Percentiles rank a stretch among this genome's conserved stretches.
Conservation (phyloP, 495 filamentous ascomycete genomes). For the Bacidia rubella region DNA sequence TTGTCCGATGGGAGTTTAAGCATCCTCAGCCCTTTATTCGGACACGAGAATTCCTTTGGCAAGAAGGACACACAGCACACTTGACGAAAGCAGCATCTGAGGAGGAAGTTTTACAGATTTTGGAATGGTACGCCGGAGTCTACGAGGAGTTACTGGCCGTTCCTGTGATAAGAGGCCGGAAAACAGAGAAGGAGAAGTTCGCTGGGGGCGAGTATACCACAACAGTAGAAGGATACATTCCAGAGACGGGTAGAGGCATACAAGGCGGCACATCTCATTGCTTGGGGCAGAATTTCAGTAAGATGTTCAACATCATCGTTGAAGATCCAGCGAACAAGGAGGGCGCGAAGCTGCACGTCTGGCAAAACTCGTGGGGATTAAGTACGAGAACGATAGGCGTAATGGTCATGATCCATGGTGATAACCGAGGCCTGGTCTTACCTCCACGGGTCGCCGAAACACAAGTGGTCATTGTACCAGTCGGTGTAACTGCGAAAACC, state of each 20-base stretch:
- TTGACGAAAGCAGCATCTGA: slow-evolving; percentile 62
- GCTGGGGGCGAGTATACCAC: slow-evolving; percentile 92
- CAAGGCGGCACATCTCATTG: slow-evolving; percentile 91
- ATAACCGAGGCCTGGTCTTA: slow-evolving; percentile 85
- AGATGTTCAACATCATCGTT: slow-evolving; percentile 95
- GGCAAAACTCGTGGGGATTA: slow-evolving; percentile 98
- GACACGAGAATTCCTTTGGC: slow-evolving; percentile 92
- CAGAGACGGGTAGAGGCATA: slow-evolving; percentile 86
- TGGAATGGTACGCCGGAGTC: slow-evolving; percentile 81
- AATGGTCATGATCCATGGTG: slow-evolving; percentile 95
- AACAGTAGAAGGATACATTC: slow-evolving; percentile 82
- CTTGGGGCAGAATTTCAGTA: slow-evolving; percentile 92
- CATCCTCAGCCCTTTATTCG: slow-evolving; percentile 90
- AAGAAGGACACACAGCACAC: slow-evolving; percentile 96
- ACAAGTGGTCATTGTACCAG: slow-evolving; percentile 82
- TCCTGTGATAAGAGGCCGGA: slow-evolving; percentile 78
- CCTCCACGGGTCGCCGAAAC: slow-evolving; percentile 78
- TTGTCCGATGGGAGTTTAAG: slow-evolving; percentile 97
- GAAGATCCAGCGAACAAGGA: slow-evolving; percentile 74
- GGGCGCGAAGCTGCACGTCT: slow-evolving; percentile 68
- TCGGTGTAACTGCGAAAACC: slow-evolving; percentile 79
- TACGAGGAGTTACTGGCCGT: slow-evolving; percentile 91
- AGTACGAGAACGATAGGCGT: slow-evolving; percentile 91
- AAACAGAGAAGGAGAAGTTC: slow-evolving; percentile 89
- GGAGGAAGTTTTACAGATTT: slow-evolving; percentile 77